phyloP scores from a whole-genome alignment of 2,329 filamentous ascomycete species.

The Trichoderma harzianum region DNA sequence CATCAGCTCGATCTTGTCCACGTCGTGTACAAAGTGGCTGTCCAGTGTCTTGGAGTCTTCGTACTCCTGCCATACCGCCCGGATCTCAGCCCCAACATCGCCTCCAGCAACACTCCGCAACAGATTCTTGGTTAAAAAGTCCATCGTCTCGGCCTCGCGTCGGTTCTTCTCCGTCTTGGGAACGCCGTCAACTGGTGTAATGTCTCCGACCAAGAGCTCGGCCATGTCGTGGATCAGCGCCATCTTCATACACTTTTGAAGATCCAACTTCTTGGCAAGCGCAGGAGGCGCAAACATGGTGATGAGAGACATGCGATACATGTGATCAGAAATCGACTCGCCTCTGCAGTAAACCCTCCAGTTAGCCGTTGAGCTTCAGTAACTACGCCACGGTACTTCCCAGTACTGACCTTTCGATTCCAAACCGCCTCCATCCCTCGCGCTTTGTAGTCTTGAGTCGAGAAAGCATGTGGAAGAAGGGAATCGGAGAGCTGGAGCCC shows the following conservation, averaged over 20 bases:
- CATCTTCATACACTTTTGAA: conserved; percentile 88
- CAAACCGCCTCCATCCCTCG: conserved; percentile 91
- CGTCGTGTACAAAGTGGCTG: conserved; percentile 87
- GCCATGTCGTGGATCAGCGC: conserved; percentile 97
- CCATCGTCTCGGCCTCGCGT: conserved; percentile 85
- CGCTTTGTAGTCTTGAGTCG: conserved; percentile 94
- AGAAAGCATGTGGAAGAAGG: conserved; percentile 93
- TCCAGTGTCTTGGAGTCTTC: conserved; percentile 83
- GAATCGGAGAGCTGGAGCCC: conserved; percentile 68
- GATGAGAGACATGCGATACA: conserved; percentile 99
- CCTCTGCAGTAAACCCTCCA: conserved; percentile 44
- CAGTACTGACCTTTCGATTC: conserved; percentile 55
- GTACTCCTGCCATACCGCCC: conserved; percentile 89
- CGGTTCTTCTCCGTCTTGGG: conserved; percentile 84
- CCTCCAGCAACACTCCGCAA: conserved; percentile 75
- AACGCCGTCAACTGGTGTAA: conserved; percentile 87
- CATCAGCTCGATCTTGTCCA: conserved; percentile 94
- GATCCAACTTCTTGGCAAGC: conserved; percentile 68
- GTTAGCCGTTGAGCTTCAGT: not conserved
- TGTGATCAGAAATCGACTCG: conserved; percentile 96
- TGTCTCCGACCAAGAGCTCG: conserved; percentile 90
- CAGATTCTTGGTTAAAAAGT: conserved; percentile 73
- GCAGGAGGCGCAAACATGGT: conserved; percentile 83
- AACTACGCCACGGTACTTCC: too few relatives aligned
- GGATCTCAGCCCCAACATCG: conserved; percentile 64